Evolutionary conservation across 2,329 filamentous ascomycete species (phyloP).

Genomic region (Hypoxylon sp.): DNA sequence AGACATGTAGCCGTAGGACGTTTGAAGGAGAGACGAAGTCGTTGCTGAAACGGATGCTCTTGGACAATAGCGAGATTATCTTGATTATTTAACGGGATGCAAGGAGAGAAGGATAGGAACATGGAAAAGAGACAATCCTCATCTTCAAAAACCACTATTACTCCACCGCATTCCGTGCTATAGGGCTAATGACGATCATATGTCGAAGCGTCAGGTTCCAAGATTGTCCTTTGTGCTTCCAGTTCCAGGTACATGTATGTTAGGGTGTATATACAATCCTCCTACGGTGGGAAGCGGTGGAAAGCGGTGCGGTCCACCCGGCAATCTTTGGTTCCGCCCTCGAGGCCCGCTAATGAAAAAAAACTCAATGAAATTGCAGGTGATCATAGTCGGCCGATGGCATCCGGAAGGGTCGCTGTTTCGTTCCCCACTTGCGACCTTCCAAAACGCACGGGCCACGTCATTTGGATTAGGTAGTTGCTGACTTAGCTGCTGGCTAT

Average conservation of each 20-base stretch:
- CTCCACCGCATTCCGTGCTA: conserved; percentile 13
- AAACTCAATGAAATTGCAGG: conserved; percentile 28
- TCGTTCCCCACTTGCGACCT: conserved; percentile 8
- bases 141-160: conserved; percentile 27
- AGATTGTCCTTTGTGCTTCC: not conserved
- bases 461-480: not conserved
- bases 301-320: conserved; percentile 8
- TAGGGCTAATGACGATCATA: conserved; percentile 31
- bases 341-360: conserved; percentile 29
- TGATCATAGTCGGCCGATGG: conserved; percentile 2
- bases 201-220: conserved; percentile 12
- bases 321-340: conserved; percentile 3
- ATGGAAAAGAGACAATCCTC: conserved; percentile 30
- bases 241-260: not conserved
- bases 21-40: conserved; percentile 4
- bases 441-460: conserved; percentile 4
- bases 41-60: not conserved
- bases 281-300: conserved; percentile 3
- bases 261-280: conserved; percentile 4
- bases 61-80: conserved; percentile 5
- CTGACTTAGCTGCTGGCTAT: no score
- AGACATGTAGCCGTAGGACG: conserved; percentile 10
- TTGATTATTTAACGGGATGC: conserved; percentile 5
- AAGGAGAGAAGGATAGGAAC: conserved; percentile 18
- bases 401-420: conserved; percentile 1